Evolutionary conservation across 177 flowering plant species (phyloP).

Genomic region (Vitis hybrid): DNA sequence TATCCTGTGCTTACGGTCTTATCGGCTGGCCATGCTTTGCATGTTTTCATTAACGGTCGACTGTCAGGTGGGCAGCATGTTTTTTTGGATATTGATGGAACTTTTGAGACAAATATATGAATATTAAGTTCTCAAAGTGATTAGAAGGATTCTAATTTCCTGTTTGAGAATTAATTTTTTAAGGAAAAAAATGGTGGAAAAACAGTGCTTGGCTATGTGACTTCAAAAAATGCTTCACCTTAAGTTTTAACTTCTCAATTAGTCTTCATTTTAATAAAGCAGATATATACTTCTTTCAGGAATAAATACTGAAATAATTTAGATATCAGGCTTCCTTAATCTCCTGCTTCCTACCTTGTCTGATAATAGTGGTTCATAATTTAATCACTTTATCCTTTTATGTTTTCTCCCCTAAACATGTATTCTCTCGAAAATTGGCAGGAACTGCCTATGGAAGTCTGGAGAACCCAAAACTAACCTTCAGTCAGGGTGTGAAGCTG

Average conservation of each 20-base stretch:
- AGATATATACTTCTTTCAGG: too few relatives aligned
- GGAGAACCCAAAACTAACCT: slow-evolving; percentile 72
- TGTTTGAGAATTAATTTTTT: too few relatives aligned
- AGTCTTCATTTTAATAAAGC: too few relatives aligned
- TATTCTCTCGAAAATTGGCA: slow-evolving; percentile 20
- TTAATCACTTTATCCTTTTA: background rate
- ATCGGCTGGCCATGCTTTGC: slow-evolving; percentile 89
- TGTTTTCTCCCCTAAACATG: background rate
- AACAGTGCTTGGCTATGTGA: too few relatives aligned
- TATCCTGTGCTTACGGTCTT: slow-evolving; percentile 61
- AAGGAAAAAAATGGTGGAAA: too few relatives aligned
- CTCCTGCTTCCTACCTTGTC: background rate
- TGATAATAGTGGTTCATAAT: background rate
- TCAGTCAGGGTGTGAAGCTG: slow-evolving; percentile 47
- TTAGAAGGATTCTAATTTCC: too few relatives aligned
- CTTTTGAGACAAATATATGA: too few relatives aligned
- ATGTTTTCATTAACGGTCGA: slow-evolving; percentile 74
- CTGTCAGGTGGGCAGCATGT: slow-evolving; percentile 46
- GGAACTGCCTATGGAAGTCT: slow-evolving; percentile 82
- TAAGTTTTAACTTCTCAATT: too few relatives aligned
- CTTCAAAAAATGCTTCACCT: too few relatives aligned
- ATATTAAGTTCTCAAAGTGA: too few relatives aligned
- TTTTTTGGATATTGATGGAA: background rate
- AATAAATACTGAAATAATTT: too few relatives aligned
- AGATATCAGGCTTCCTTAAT: background rate